Evolutionary conservation across 768 basidiomycete species (phyloP), one percentile per base, ranked within the genome.

Genomic region (Collybia sp.): DNA sequence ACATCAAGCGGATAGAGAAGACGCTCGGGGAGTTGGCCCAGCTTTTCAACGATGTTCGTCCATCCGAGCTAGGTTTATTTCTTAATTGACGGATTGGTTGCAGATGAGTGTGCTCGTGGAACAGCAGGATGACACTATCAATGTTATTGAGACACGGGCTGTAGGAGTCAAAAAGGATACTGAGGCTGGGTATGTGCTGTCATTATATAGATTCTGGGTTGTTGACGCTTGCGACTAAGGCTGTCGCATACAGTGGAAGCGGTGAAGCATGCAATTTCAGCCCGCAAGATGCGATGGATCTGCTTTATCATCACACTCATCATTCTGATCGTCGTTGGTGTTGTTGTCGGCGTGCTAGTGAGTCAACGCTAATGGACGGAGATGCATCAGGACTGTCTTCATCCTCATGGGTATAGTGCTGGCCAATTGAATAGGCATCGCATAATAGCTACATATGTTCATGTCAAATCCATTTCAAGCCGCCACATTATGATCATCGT

Each of bases 251-350:
- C 92, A 1, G 80, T 87, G 40, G 88, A 87, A 58, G 95, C 94
- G 6, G 88, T 97, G 43, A 71, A 67, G 33, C 90, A 86, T 34
- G 95, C 95, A 17, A 77, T 88, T 25, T 78, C 85, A 30, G 95
- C 95, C 16, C 83, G 95, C 49, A 91, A 85, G 67, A 97, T 95
- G 78, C 83, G 93, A 58, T 96, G 93, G 93, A 94, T 95, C 62
- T 97, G 94, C 70, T 95, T 95, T 75, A 61, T 81, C 67, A 80
- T 92, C 49, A 59, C 66, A 45, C 58, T 93, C 45, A 58, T 90
- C 47, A 58, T 93, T 44, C 70, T 85, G 48, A 77, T 83, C 52
- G 77, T 89, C 40, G 71, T 81, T 37, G 83, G 77, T 38, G 72
- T 87, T 43, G 70, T 89, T 25, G 69, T 78, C 20, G 82, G 76